Evolutionary conservation across 2,329 filamentous ascomycete genomes (phyloP).

Genomic region (Beauveria brongniartii): DNA sequence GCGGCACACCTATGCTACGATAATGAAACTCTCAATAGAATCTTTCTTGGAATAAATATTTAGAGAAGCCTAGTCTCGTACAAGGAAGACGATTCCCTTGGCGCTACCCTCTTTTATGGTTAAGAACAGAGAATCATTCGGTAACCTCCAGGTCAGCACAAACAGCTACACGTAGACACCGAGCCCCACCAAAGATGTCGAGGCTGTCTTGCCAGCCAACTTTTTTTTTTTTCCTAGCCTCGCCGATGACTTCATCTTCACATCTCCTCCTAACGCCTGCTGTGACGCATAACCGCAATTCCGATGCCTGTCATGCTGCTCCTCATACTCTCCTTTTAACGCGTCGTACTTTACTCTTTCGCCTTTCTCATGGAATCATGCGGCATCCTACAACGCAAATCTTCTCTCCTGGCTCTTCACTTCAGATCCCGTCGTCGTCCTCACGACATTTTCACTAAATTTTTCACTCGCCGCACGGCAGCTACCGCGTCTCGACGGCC

Average conservation of each 20-base stretch:
- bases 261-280: neutral
- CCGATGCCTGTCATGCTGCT: neutral
- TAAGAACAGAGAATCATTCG: too few species aligned
- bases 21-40: too few species aligned
- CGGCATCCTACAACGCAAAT: neutral
- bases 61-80: too few species aligned
- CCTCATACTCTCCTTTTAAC: neutral
- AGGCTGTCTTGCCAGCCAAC: neutral
- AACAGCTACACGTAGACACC: neutral
- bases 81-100: too few species aligned
- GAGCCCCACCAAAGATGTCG: neutral
- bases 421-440: neutral
- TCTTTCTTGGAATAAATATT: too few species aligned
- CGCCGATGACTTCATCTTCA: neutral
- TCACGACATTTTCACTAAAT: neutral
- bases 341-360: neutral
- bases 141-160: too few species aligned
- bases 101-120: too few species aligned
- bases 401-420: neutral
- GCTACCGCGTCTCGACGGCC: neutral
- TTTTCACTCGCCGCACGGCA: neutral
- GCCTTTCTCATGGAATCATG: conserved; percentile 7
- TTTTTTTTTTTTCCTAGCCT: conserved; percentile 5
- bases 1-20: neutral
- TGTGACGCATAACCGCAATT: neutral